Evolutionary conservation across 1,284 basidiomycete species (phyloP).

Genomic region (Coniferiporia sulphurascens): DNA sequence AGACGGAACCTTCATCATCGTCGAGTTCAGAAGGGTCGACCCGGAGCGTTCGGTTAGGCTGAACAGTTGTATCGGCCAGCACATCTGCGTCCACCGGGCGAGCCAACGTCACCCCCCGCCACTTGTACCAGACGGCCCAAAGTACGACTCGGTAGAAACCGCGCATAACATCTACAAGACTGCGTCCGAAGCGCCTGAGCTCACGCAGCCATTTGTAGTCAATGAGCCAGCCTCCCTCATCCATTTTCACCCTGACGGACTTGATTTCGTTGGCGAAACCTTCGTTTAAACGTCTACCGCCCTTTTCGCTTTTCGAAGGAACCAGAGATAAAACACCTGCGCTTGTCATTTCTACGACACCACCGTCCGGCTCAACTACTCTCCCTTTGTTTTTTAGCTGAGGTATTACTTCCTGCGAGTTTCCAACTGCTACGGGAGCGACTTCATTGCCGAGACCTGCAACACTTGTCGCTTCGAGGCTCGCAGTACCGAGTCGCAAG

Average conservation of each 20-base stretch:
- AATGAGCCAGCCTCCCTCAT: conserved; percentile 36
- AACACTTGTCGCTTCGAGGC: conserved; percentile 65
- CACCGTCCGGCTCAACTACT: conserved; percentile 21
- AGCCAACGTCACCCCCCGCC: conserved; percentile 7
- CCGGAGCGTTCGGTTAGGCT: not conserved
- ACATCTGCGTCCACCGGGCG: conserved; percentile 19
- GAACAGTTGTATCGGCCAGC: not conserved
- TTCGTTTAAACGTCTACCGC: conserved; percentile 19
- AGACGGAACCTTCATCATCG: conserved; percentile 34
- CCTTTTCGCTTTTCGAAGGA: conserved; percentile 32
- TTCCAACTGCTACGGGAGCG: conserved; percentile 41
- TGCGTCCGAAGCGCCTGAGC: conserved; percentile 24
- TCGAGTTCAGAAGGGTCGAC: conserved; percentile 16
- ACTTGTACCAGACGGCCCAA: conserved; percentile 17
- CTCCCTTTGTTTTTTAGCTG: not conserved
- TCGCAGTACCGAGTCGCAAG: conserved; percentile 65
- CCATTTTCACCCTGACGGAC: conserved; percentile 34
- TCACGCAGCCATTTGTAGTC: conserved; percentile 46
- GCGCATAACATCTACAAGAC: conserved; percentile 8
- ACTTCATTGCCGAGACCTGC: conserved; percentile 72
- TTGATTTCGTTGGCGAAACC: conserved; percentile 50
- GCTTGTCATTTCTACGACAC: conserved; percentile 40
- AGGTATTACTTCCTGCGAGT: conserved; percentile 17
- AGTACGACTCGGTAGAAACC: conserved; percentile 10
- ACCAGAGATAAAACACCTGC: conserved; percentile 36